Conservation (phyloP, 2,329 filamentous ascomycete genomes). For the Aspergillus sp. region DNA sequence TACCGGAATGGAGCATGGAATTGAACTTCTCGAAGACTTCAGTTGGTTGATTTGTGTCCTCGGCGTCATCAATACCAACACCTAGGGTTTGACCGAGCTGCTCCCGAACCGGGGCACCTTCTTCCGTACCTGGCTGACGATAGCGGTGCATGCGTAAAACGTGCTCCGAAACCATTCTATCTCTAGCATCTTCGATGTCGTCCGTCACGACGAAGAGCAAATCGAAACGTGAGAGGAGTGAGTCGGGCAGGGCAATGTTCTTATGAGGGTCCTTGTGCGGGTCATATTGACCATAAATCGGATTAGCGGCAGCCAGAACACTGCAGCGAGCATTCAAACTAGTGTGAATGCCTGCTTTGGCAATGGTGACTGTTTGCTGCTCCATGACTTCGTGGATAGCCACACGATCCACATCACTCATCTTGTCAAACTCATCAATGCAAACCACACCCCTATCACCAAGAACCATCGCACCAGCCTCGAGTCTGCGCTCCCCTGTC, state of each 20-base stretch:
- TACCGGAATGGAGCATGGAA: conserved; percentile 90
- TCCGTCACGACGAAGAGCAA: conserved; percentile 96
- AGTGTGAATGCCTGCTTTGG: conserved; percentile 97
- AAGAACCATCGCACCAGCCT: conserved; percentile 98
- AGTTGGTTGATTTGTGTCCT: conserved; percentile 72
- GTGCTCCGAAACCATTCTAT: conserved; percentile 92
- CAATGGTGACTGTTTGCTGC: conserved; percentile 98
- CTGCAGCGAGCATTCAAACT: conserved; percentile 96
- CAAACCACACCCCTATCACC: conserved; percentile 96
- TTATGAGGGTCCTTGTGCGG: conserved; percentile 98
- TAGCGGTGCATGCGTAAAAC: conserved; percentile 97
- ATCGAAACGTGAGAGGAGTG: conserved; percentile 96
- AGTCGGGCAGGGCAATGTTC: conserved; percentile 97
- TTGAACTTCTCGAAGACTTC: conserved; percentile 97
- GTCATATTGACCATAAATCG: conserved; percentile 97
- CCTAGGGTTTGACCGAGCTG: conserved; percentile 81
- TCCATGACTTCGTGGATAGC: conserved; percentile 99
- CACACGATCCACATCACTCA: conserved; percentile 97
- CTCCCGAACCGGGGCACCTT: conserved; percentile 92
- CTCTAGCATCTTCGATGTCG: conserved; percentile 92
- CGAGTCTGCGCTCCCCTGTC: conserved; percentile 89
- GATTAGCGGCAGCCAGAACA: conserved; percentile 94
- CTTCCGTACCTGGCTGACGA: conserved; percentile 87
- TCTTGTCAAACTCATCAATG: conserved; percentile 99
- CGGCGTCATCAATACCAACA: conserved; percentile 79